phyloP scores from a whole-genome alignment of 257 asterid species.

The Catharanthus roseus region DNA sequence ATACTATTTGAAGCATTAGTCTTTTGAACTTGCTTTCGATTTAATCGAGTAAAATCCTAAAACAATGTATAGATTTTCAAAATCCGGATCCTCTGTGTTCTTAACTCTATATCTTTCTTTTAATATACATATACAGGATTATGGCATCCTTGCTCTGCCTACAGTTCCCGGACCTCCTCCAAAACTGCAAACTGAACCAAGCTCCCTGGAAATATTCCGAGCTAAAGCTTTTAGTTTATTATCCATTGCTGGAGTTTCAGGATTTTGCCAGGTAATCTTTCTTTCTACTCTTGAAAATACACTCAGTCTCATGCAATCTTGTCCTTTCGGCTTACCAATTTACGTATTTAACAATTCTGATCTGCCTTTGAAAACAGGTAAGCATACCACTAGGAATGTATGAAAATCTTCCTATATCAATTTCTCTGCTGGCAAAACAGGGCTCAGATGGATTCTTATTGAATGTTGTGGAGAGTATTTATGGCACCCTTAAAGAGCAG shows the following conservation, averaged over 20 bases:
- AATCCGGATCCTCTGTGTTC: neutral
- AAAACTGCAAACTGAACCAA: slow-evolving; percentile 57
- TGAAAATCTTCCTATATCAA: slow-evolving; percentile 60
- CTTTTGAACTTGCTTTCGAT: neutral
- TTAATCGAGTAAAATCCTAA: neutral
- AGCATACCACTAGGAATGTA: slow-evolving; percentile 71
- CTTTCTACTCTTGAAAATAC: neutral
- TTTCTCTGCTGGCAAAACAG: slow-evolving; percentile 76
- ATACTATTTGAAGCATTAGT: neutral
- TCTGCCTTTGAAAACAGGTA: slow-evolving; percentile 37
- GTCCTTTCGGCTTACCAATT: no score
- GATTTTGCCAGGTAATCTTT: slow-evolving; percentile 91
- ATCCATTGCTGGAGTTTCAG: slow-evolving; percentile 87
- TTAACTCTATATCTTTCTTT: neutral
- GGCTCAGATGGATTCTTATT: slow-evolving; percentile 74
- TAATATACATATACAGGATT: slow-evolving; percentile 35
- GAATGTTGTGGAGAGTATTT: slow-evolving; percentile 40
- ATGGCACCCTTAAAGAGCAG: slow-evolving; percentile 32
- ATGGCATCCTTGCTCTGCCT: slow-evolving; percentile 71
- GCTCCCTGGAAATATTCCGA: slow-evolving; percentile 57
- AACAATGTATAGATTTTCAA: neutral
- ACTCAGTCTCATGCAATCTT: neutral
- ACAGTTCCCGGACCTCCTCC: slow-evolving; percentile 93
- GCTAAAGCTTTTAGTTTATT: slow-evolving; percentile 78
- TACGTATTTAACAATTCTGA: neutral